A percentile compares a stretch with the other conserved stretches of the same genome.
These are phyloP conservation scores for Colletotrichum endophyticum DNA, from an alignment of 2,329 filamentous ascomycete genomes.

Conservation along the genomic window DNA sequence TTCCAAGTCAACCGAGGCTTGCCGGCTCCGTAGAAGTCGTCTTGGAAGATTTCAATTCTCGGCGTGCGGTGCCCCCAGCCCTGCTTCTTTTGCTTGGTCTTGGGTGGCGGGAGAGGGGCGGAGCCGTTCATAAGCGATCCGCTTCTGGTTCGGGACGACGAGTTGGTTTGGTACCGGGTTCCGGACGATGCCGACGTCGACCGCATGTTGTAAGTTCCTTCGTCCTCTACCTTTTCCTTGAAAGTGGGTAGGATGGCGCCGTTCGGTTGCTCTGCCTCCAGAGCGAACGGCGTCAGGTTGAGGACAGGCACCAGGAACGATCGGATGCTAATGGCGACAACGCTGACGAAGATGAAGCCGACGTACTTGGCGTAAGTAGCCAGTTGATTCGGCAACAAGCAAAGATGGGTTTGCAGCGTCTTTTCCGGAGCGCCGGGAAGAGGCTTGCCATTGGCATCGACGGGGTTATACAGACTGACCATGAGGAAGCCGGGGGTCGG, in stretches of 20 bases:
- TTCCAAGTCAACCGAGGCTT: conserved; percentile 36
- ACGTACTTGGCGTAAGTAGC: conserved; percentile 83
- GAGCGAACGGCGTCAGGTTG: conserved; percentile 57
- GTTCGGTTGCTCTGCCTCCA: conserved; percentile 42
- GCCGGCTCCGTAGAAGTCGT: conserved; percentile 47
- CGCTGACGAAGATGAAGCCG: conserved; percentile 59
- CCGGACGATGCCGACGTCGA: conserved; percentile 36
- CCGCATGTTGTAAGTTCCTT: conserved; percentile 34
- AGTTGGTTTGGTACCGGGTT: conserved; percentile 34
- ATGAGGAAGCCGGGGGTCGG: conserved; percentile 85
- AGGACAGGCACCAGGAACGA: conserved; percentile 63
- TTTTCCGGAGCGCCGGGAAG: conserved; percentile 44
- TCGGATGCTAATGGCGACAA: conserved; percentile 56
- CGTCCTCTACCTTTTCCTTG: conserved; percentile 59
- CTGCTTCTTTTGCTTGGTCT: conserved; percentile 39
- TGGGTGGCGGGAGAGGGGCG: conserved; percentile 23
- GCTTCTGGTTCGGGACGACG: conserved; percentile 24
- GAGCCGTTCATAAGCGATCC: conserved; percentile 30
- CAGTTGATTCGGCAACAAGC: conserved; percentile 87
- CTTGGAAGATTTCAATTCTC: conserved; percentile 58
- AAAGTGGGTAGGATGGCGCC: conserved; percentile 48
- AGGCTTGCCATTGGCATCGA: conserved; percentile 65
- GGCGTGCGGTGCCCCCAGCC: conserved; percentile 51
- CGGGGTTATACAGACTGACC: conserved; percentile 90
- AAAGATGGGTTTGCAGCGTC: conserved; percentile 88